phyloP scores from a whole-genome alignment of 2,329 filamentous ascomycete species.

The Sporothrix schenckii region DNA sequence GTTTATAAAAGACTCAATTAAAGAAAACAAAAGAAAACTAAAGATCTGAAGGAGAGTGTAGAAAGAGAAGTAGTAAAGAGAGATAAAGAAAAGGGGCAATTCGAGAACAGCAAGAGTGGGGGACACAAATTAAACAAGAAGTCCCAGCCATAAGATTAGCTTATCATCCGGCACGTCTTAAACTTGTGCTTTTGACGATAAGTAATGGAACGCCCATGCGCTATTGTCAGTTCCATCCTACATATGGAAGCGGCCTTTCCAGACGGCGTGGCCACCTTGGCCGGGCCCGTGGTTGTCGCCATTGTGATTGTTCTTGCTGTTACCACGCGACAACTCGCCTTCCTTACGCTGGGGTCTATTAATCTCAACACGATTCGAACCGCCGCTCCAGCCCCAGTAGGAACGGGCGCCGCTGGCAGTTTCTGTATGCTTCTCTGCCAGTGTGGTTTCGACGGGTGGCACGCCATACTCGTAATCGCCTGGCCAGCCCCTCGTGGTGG shows the following conservation, averaged over 20 bases:
- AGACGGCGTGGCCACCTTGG: slow-evolving; percentile 12
- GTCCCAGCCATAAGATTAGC: too few relatives aligned
- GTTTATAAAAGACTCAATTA: slow-evolving; percentile 24
- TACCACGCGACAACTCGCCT: not conserved
- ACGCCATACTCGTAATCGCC: slow-evolving; percentile 33
- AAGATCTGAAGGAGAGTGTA: slow-evolving; percentile 28
- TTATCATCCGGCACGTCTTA: not conserved
- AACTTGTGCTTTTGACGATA: too few relatives aligned
- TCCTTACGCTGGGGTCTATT: not conserved
- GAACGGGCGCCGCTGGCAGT: not conserved
- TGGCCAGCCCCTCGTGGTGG: slow-evolving; percentile 26
- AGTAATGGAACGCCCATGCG: not conserved
- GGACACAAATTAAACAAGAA: not conserved
- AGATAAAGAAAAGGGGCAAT: not conserved
- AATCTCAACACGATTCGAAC: slow-evolving; percentile 14
- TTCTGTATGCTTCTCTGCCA: not conserved
- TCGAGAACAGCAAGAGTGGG: not conserved
- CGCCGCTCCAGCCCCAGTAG: slow-evolving; percentile 27
- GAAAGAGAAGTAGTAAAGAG: slow-evolving; percentile 20
- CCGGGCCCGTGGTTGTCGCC: slow-evolving; percentile 14
- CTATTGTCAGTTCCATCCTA: not conserved
- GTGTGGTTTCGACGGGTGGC: slow-evolving; percentile 14
- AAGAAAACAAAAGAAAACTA: slow-evolving; percentile 15
- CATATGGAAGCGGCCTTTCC: slow-evolving; percentile 25
- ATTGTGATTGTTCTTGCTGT: not conserved